A percentile compares a stretch with the other conserved stretches of the same genome.
phyloP scores from a whole-genome alignment of 805 yeast species.

The Debaryomyces castellii region DNA sequence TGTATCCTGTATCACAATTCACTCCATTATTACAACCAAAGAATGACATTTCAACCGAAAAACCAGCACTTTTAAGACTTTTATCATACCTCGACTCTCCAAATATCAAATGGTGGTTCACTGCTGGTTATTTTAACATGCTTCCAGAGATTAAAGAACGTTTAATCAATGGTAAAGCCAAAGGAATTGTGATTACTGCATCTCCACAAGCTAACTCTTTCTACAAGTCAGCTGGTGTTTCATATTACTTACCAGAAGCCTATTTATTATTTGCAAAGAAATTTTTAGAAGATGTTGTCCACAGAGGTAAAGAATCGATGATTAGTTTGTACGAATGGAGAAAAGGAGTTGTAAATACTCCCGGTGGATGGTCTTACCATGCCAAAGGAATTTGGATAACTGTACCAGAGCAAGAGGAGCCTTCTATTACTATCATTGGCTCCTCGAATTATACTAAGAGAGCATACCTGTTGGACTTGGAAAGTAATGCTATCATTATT shows the following conservation, averaged over 20 bases:
- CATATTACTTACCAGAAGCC: conserved; percentile 81
- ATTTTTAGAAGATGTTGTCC: conserved; percentile 56
- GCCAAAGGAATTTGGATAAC: conserved; percentile 94
- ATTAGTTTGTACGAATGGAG: conserved; percentile 81
- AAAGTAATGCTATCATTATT: conserved; percentile 77
- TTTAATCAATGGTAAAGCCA: conserved; percentile 56
- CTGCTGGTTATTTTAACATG: conserved; percentile 97
- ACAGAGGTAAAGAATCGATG: conserved; percentile 36
- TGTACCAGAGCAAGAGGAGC: conserved; percentile 53
- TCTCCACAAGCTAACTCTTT: conserved; percentile 94
- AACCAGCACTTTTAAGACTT: conserved; percentile 62
- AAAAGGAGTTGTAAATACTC: conserved; percentile 76
- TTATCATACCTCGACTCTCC: conserved; percentile 58
- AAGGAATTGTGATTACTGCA: conserved; percentile 81
- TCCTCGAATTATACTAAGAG: conserved; percentile 92
- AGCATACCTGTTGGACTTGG: conserved; percentile 84
- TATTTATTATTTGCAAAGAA: conserved; percentile 72
- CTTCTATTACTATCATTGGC: conserved; percentile 81
- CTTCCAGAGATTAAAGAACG: conserved; percentile 65
- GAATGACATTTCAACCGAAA: conserved; percentile 71
- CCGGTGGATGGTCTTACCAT: conserved; percentile 94
- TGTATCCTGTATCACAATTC: conserved; percentile 90
- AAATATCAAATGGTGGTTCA: conserved; percentile 72
- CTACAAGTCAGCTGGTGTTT: conserved; percentile 78
- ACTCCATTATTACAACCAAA: conserved; percentile 73